These are phyloP conservation scores for Hirsutella rhossiliensis DNA, from an alignment of 2,329 filamentous ascomycete genomes.

Conservation along the genomic window DNA sequence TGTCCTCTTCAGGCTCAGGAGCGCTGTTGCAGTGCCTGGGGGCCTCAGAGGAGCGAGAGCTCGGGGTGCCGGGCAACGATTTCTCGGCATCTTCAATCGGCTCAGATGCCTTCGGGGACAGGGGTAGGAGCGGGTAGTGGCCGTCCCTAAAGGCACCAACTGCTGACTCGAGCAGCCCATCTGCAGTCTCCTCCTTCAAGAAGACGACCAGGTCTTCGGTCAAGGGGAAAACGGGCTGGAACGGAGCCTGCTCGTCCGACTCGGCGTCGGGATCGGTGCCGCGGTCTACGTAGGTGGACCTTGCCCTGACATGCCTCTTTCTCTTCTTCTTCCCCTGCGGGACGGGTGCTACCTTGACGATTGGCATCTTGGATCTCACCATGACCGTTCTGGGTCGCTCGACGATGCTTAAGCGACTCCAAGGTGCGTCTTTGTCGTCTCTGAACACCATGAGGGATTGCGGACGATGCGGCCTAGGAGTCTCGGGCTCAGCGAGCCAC, in stretches of 20 bases:
- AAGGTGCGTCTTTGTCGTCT: constrained; percentile 8
- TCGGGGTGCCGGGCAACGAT: constrained; percentile 14
- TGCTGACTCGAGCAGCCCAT: constrained; percentile 31
- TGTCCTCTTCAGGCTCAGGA: neutral
- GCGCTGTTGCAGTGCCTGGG: constrained; percentile 1
- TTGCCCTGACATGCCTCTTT: constrained; percentile 14
- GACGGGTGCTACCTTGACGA: constrained; percentile 17
- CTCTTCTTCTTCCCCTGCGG: constrained; percentile 15
- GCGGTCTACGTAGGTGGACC: constrained; percentile 23
- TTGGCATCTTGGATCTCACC: constrained; percentile 15
- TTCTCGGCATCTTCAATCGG: constrained; percentile 6
- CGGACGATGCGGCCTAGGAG: constrained; percentile 7
- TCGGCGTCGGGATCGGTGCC: constrained; percentile 24
- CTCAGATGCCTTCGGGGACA: constrained; percentile 10
- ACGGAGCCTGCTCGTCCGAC: constrained; percentile 9
- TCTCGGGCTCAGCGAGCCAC: constrained; percentile 9
- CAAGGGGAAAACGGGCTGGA: constrained; percentile 36
- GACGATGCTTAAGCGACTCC: constrained; percentile 12
- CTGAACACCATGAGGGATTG: constrained; percentile 15
- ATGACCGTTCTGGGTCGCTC: constrained; percentile 18
- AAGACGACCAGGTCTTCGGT: constrained; percentile 45
- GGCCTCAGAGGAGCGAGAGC: constrained; percentile 1
- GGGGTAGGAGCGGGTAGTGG: constrained; percentile 13
- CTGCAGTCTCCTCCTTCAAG: constrained; percentile 31
- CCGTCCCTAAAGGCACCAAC: constrained; percentile 29